These are phyloP conservation scores for Leccinum subtestaceum DNA, from an alignment of 768 basidiomycete species.

Conservation along the genomic window DNA sequence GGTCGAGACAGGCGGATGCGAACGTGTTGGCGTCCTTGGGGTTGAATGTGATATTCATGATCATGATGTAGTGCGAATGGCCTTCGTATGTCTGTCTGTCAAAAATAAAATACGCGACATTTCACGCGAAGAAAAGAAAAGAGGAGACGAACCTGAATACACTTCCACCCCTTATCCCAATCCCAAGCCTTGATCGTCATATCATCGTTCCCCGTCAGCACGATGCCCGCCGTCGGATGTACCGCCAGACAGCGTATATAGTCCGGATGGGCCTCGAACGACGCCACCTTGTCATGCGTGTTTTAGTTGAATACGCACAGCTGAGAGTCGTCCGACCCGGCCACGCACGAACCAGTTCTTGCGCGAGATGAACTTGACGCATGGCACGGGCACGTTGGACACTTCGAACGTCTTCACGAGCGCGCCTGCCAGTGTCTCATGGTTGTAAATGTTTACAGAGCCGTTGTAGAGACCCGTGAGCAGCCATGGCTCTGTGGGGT, in stretches of 20 bases:
- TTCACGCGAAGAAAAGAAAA: not conserved
- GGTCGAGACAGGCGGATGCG: conserved; percentile 94
- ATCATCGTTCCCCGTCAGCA: conserved; percentile 95
- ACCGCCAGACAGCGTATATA: conserved; percentile 97
- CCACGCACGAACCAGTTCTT: conserved; percentile 92
- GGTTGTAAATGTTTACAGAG: conserved; percentile 97
- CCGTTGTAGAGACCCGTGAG: conserved; percentile 93
- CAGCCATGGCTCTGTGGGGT: conserved; percentile 95
- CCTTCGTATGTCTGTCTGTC: conserved; percentile 81
- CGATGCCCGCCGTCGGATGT: conserved; percentile 88
- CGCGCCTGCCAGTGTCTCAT: conserved; percentile 72
- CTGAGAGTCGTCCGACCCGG: conserved; percentile 86
- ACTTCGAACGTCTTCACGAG: conserved; percentile 96
- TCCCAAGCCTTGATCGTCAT: conserved; percentile 99
- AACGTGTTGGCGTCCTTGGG: conserved; percentile 98
- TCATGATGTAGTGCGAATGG: conserved; percentile 99
- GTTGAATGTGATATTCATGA: conserved; percentile 75
- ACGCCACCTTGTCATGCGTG: conserved; percentile 91
- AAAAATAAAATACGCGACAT: not conserved
- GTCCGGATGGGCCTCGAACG: conserved; percentile 97
- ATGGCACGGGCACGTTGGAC: conserved; percentile 94
- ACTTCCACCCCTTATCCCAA: conserved; percentile 99
- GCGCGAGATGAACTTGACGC: conserved; percentile 90
- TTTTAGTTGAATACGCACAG: conserved; percentile 98
- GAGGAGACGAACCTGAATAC: conserved; percentile 70